Percentiles rank a stretch among this genome's conserved stretches.
Conservation (phyloP, 352 stramenopile species). For the Phytophthora tubulina region DNA sequence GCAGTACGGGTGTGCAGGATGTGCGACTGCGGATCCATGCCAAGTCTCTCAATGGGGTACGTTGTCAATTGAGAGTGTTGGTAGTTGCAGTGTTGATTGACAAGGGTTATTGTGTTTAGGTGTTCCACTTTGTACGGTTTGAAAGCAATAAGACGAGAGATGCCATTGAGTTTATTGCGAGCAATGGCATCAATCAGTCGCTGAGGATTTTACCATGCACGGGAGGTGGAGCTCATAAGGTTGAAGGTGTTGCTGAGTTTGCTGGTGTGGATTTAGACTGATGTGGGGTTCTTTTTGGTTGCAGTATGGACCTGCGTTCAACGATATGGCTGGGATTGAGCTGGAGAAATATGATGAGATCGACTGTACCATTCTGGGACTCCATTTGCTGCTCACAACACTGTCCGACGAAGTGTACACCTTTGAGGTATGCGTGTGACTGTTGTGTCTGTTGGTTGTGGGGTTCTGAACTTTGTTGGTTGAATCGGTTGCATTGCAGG, state of each 20-base stretch:
- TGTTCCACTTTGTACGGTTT: constrained; percentile 97
- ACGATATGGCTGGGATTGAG: constrained; percentile 83
- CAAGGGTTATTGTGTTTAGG: constrained; percentile 39
- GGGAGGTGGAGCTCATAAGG: constrained; percentile 87
- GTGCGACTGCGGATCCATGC: constrained; percentile 86
- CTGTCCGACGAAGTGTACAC: constrained; percentile 98
- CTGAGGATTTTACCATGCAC: constrained; percentile 82
- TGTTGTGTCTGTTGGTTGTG: constrained; percentile 1
- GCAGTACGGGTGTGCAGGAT: constrained; percentile 88
- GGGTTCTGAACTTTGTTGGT: constrained; percentile 6
- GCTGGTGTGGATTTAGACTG: neutral
- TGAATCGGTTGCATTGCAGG: constrained; percentile 39
- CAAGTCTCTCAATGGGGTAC: constrained; percentile 91
- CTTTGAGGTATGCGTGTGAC: constrained; percentile 85
- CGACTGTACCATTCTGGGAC: constrained; percentile 96
- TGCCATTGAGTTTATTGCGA: constrained; percentile 81
- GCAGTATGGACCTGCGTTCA: constrained; percentile 78
- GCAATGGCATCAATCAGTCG: constrained; percentile 85
- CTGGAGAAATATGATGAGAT: constrained; percentile 95
- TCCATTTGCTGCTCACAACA: constrained; percentile 97
- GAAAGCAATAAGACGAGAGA: constrained; percentile 81
- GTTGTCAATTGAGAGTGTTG: neutral
- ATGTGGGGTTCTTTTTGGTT: neutral
- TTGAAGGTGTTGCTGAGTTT: constrained; percentile 26
- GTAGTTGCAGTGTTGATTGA: neutral